A percentile compares a stretch with the other conserved stretches of the same genome.
These are phyloP conservation scores for Hondaea fermentalgiana DNA, from an alignment of 108 stramenopile species.

Conservation along the genomic window DNA sequence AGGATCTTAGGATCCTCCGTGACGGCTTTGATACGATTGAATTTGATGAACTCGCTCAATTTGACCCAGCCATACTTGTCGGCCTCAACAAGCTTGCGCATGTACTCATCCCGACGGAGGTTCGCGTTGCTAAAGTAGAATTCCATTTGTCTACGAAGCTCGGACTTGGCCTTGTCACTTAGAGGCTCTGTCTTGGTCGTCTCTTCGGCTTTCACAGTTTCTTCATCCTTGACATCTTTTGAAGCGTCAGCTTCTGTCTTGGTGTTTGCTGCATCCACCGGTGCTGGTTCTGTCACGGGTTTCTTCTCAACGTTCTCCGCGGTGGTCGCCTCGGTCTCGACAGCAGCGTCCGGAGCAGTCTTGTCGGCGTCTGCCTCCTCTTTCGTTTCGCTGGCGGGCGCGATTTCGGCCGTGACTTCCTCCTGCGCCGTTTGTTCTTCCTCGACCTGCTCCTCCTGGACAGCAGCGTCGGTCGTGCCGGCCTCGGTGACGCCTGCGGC, in stretches of 20 bases:
- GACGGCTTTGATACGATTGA: conserved; percentile 11
- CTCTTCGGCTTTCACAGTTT: neutral
- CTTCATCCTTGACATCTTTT: neutral
- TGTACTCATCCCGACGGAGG: conserved; percentile 1
- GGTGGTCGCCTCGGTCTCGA: no score
- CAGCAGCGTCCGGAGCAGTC: no score
- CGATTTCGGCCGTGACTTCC: no score
- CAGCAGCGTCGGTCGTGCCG: no score
- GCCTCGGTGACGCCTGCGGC: no score
- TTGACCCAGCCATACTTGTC: neutral
- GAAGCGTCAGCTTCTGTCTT: neutral
- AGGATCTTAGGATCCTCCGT: neutral
- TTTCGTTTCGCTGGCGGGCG: no score
- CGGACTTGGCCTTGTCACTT: neutral
- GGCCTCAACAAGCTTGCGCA: neutral
- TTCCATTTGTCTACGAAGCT: neutral
- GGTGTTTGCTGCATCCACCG: no score
- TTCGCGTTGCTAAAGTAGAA: conserved; percentile 23
- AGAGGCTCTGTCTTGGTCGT: neutral
- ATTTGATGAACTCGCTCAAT: neutral
- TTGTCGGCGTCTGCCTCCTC: no score
- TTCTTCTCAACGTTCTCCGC: no score
- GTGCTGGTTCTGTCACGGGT: no score
- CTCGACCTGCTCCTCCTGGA: no score
- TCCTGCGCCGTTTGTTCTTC: no score